Evolutionary conservation across 257 asterid species (phyloP), one percentile per base, ranked within the genome.

Genomic region (Vinca minor): DNA sequence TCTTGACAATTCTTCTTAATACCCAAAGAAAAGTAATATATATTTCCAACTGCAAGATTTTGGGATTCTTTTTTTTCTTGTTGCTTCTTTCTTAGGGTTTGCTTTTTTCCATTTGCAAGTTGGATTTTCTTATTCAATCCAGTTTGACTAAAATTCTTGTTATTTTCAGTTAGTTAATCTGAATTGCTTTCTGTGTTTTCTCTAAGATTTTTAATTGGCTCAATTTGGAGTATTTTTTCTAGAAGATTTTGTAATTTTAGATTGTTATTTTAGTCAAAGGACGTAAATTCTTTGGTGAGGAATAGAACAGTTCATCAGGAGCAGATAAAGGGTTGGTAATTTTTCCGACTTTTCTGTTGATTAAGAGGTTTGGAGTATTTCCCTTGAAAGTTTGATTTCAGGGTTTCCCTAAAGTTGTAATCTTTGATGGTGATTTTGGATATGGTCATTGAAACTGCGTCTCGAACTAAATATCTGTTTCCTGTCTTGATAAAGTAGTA

Each of bases 361-460:
- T 55, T 55, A 55, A 17, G 4, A n/a, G 21, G 8, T n/a, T n/a
- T 4, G 10, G 59, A 31, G 31, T 2, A 15, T 55, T 55, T 55
- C 31, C 23, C 38, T 12, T 1, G 20, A 55, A 31, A n/a, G 32
- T 55, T 31, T 11, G 25, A 15, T 28, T 29, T 31, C 60, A 15
- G 60, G 39, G 38, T 28, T 54, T 26, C n/a, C n/a, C 29, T 54
- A 18, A 34, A 34, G 17, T 54, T 28, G 6, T 54, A 28, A 34
- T 0, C 29, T 31, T 55, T 25, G 21, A 38, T 28, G 70, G 9
- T 66, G 65, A 47, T 67, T 74, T 62, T 41, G 60, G 65, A 65
- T 59, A 72, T 71, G 72, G 25, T 62, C 54, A 48, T 65, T 39
- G 65, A 67, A 69, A 74, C 38, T 48, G 55, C 52, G 41, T 39